A percentile compares a stretch with the other conserved stretches of the same genome.
These are phyloP conservation scores for Fremontodendron californicum DNA, from an alignment of 345 rosid genomes.

Conservation along the genomic window DNA sequence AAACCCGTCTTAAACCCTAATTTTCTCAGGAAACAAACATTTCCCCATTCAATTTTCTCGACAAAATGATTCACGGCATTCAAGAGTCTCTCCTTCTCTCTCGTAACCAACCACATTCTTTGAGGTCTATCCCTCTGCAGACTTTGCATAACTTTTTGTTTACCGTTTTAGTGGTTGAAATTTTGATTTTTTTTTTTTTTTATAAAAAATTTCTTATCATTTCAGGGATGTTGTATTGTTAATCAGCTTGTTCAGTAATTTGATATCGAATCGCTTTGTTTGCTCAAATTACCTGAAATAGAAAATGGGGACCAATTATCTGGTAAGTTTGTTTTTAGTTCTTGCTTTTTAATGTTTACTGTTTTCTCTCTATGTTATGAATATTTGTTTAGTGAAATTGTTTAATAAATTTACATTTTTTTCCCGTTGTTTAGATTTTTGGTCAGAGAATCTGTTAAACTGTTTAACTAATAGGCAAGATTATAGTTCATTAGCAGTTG, in stretches of 20 bases:
- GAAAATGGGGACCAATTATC: background rate
- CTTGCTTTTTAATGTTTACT: background rate
- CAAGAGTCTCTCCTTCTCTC: background rate
- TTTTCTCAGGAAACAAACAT: background rate
- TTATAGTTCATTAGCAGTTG: background rate
- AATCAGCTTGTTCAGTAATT: background rate
- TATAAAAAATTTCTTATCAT: background rate
- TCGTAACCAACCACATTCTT: background rate
- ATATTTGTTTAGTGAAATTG: background rate
- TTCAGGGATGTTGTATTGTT: background rate
- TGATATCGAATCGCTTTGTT: background rate
- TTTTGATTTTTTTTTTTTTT: background rate
- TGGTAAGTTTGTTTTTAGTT: conserved; percentile 15
- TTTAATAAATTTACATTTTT: background rate
- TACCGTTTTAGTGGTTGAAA: background rate
- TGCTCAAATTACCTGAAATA: background rate
- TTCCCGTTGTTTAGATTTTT: background rate
- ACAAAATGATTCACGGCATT: background rate
- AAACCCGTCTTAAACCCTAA: conserved; percentile 1
- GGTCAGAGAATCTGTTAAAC: background rate
- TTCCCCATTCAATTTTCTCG: background rate
- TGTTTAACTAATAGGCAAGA: background rate
- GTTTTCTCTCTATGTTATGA: background rate
- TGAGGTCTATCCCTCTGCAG: background rate
- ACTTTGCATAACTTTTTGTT: background rate